Base-by-base conservation (phyloP, 768 basidiomycete genomes). In the Piloderma croceum region DNA sequence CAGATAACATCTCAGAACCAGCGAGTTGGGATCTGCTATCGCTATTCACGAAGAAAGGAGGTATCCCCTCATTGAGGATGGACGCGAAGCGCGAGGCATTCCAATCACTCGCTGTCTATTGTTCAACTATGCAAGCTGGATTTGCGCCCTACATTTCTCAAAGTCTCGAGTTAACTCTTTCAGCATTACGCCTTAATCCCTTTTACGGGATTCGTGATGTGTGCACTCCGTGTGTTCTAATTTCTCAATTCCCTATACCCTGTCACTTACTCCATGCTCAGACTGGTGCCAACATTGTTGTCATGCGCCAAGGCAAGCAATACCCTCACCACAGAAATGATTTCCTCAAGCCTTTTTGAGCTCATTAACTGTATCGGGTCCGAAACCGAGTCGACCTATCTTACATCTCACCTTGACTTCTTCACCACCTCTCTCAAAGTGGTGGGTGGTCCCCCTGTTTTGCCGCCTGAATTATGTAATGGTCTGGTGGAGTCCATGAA, bases 51-150 rank as follows among this genome's bases (percentile, higher is more conserved):
- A 79, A 82, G 36, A 74, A 77, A n/a, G 70, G 88, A 18, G 84
- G 83, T 2, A 85, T 90, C 46, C 74, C 81, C 39, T 90, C 87
- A 3, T 79, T 84, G 1, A 76, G 77, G 1, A 79, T 91, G 50
- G 88, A 90, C 53, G 87, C 90, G 49, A 90, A 90, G 53, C 86
- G 86, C 42, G 83, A 87, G 53, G 88, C 89, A 3, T 88, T 90
- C 48, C 85, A 89, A 53, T 89, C 85, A n/a, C 69, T 90, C 5
- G 77, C 89, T 11, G 83, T 89, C 17, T 84, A 89, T 53, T 81
- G 78, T 46, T 81, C 79, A 31, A 79, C 81, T 4, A 70, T 90
- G 0, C 75, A 76, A 0, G 63, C 72, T 1, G 66, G 71, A 3
- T 89, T 88, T 49, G 79, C 77, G 1, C 85, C 86, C 0, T 90